Evolutionary conservation across 2,329 filamentous ascomycete species (phyloP), one percentile per base, ranked within the genome.

Genomic region (Pyrenophora teres): DNA sequence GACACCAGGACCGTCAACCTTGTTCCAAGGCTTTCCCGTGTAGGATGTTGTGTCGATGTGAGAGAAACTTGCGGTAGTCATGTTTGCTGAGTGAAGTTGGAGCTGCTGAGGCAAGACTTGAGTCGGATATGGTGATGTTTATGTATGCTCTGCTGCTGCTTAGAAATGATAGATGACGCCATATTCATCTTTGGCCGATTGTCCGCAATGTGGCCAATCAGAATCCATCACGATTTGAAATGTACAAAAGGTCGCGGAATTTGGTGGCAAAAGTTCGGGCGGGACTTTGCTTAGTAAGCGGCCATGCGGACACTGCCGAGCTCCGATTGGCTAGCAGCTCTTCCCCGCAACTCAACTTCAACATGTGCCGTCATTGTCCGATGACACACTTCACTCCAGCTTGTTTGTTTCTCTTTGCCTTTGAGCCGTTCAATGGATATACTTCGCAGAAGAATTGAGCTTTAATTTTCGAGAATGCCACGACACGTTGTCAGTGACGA

Each of bases 1-100:
- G n/a, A 72, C 73, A 13, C 78, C 80, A 36, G 81, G 80, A 0
- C 78, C 80, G 65, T 88, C 86, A 33, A 88, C 86, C 63, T 88
- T 88, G 60, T 74, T 67, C 85, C 85, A 88, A 1, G 85, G 82
- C 65, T 84, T 84, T 15, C 71, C 72, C 59, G 73, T 73, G 55
- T 79, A 78, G 18, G 79, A 79, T 1, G 76, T 63, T 1, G 79
- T 75, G 65, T 88, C 85, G 56, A 87, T 83, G 71, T 87, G 84
- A 53, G 80, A 80, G 75, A 88, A 87, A 2, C 64, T 71, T 32
- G 78, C 77, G 16, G 79, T 82, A n/a, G 82, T 85, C 83, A 85
- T 85, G 33, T 60, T 80, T 59, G 64, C 8, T 18, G 44, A 19
- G 33, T 46, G 37, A 15, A 19, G 35, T 15, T n/a, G 12, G 15